Evolutionary conservation across 257 asterid genomes (phyloP), one percentile per base, ranked within the genome.

Genomic region (Solanum verrucosum): DNA sequence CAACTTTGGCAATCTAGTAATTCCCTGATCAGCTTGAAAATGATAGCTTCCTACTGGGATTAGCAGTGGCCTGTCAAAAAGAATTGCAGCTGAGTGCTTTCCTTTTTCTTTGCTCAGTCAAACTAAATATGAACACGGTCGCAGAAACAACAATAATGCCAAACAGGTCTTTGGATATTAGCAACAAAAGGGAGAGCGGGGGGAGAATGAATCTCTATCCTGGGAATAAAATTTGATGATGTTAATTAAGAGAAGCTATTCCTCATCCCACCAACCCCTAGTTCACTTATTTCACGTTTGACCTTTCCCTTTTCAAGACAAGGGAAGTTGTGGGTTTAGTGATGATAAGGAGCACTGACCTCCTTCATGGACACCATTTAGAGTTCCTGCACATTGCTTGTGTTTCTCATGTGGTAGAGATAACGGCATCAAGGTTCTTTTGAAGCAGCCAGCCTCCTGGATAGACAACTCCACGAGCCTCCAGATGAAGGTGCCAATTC

Each of bases 401-500:
- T 42, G 84, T 72, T 71, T 52, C 87, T 92, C 92, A 91, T 78
- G 91, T 84, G 88, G 88, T 89, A 72, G 95, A 96, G 74, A 91
- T 84, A 85, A 92, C 92, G 38, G 88, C 95, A 85, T 93, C 93
- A 23, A 95, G 95, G 89, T 94, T 96, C 91, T 95, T 92, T 89
- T 90, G 95, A 84, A 97, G 95, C 85, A 91, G 87, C 99, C 98
- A 97, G 82, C 96, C 95, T 78, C 86, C 89, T 27, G 99, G 95
- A 89, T 95, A 94, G 70, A 89, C 81, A 87, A 93, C 93, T 44
- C 87, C 88, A 60, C 85, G 88, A 87, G 96, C 93, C 87, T 95
- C 98, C 85, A 97, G 81, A 91, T 96, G 98, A 86, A 96, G 98
- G 91, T 96, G 98, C 98, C 98, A 95, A 89, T 89, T 95, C 93